Base-by-base conservation (phyloP, 805 yeast species). In the Yamadazyma philogaea region DNA sequence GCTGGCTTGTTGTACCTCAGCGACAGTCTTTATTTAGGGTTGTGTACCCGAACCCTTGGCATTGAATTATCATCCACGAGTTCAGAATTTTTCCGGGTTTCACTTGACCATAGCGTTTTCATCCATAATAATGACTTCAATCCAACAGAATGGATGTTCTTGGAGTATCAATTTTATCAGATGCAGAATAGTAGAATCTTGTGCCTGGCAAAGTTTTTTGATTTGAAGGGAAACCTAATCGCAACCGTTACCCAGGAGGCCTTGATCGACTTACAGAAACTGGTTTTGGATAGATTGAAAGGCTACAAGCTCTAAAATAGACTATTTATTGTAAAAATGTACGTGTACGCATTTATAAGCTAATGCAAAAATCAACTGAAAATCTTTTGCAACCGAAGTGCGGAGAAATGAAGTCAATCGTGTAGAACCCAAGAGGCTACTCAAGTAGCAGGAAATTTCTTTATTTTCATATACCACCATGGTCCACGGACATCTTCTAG, bases 81-180 rank as follows among this genome's bases (percentile, higher is more conserved):
- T 20, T 12, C 40, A 7, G 40, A 53, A 16, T 66, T 61, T 43
- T 68, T 68, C 52, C 52, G 72, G 30, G 71, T 64, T 2, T 60
- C 67, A 30, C 55, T 68, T 39, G 73, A 68, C 46, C 73, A 68
- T 45, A 37, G 64, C 3, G 53, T 68, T 6, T 61, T 49, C 44
- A 59, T 59, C 51, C 72, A 68, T 47, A 72, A 67, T 43, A 51
- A 38, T 3, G 58, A 67, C 34, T 67, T 60, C 33, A 67, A 65
- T 43, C 61, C 70, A 1, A 60, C 65, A 27, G 49, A 57, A 27
- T 68, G 66, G 66, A 38, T 67, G 50, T 68, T 57, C 41, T 37
- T 66, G 45, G 70, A 64, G 46, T 66, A 55, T 49, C 50, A 51
- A 34, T 68, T 64, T 40, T 41, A 49, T 28, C 52, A 65, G 27